Base-by-base conservation (phyloP, 495 filamentous ascomycete species). In the Poronia punctata region DNA sequence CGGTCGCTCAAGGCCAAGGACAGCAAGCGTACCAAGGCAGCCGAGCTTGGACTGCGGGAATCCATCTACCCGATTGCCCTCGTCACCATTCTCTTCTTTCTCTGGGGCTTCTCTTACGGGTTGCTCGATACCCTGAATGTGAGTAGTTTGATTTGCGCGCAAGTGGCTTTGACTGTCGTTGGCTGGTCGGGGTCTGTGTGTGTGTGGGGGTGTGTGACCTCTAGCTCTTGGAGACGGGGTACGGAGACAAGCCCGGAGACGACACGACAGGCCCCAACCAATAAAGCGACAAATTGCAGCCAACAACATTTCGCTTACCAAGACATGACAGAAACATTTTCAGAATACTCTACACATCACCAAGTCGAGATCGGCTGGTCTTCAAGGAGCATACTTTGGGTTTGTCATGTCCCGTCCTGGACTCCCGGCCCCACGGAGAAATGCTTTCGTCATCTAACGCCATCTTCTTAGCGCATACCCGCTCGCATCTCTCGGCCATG, bases 31-130 rank as follows among this genome's bases (percentile, higher is more conserved):
- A 81, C 78, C 3, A 66, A 61, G 3, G 76, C 76, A 0, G 73
- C 72, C 11, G 71, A 75, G 25, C 59, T 82, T 22, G 82, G 78
- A 7, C 52, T 83, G 15, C 61, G 76, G 15, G 70, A 79, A 52
- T 78, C 74, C 41, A 49, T 80, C 62, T 42, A 70, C 64, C 16
- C 59, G 0, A 48, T 56, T 19, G 56, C 36, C 36, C 65, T 84
- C 25, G 80, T 84, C 33, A 88, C 82, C 6, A 67, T 87, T 38
- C 67, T 90, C 3, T 90, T 88, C 62, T 89, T 93, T 60, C 68
- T 92, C 5, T 89, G 83, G 85, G 85, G 85, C 0, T 86, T 90
- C 49, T 78, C 82, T 2, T 88, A 90, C 56, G 83, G 84, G 41
- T 73, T 80, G 1, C 68, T 88, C 33, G 85, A 88, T 44, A 54